Evolutionary conservation across 2,329 filamentous ascomycete genomes (phyloP).

Genomic region (Lachnellula willkommii): DNA sequence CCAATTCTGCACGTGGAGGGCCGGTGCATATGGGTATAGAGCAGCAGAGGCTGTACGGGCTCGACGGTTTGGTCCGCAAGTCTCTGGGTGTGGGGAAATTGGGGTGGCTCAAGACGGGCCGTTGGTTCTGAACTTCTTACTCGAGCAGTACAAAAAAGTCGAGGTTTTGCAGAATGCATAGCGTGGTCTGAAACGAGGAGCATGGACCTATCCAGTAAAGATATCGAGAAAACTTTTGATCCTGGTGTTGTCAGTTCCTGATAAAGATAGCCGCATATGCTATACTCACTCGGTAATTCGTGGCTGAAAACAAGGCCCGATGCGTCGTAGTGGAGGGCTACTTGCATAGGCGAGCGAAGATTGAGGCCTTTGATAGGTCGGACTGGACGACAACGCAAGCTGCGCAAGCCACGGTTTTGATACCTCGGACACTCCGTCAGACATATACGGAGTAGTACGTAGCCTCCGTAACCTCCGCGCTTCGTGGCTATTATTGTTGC

Average conservation of each 20-base stretch:
- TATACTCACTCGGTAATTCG: not conserved
- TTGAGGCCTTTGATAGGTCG: constrained; percentile 2
- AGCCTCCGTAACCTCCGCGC: not conserved
- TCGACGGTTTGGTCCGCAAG: not conserved
- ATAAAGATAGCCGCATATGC: constrained; percentile 8
- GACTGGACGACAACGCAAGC: constrained; percentile 14
- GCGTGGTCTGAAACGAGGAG: not conserved
- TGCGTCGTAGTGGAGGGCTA: not conserved
- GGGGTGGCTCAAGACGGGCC: constrained; percentile 1
- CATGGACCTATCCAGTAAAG: constrained; percentile 3
- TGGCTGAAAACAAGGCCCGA: not conserved
- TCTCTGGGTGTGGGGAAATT: constrained; percentile 6
- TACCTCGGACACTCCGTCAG: constrained; percentile 16
- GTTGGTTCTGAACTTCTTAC: constrained; percentile 7
- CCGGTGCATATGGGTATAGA: not conserved
- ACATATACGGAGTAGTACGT: too few species aligned
- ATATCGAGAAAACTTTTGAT: not conserved
- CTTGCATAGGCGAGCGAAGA: not conserved
- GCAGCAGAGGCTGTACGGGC: not conserved
- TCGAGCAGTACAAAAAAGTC: not conserved
- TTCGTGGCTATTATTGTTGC: not conserved
- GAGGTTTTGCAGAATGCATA: constrained; percentile 1
- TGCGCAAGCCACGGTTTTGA: constrained; percentile 19
- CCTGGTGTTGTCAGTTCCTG: constrained; percentile 12
- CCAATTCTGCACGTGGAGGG: not conserved